Percentiles rank a stretch among this genome's conserved stretches.
Evolutionary conservation across 2,329 filamentous ascomycete species (phyloP).

Genomic region (Trichoderma atroviride): DNA sequence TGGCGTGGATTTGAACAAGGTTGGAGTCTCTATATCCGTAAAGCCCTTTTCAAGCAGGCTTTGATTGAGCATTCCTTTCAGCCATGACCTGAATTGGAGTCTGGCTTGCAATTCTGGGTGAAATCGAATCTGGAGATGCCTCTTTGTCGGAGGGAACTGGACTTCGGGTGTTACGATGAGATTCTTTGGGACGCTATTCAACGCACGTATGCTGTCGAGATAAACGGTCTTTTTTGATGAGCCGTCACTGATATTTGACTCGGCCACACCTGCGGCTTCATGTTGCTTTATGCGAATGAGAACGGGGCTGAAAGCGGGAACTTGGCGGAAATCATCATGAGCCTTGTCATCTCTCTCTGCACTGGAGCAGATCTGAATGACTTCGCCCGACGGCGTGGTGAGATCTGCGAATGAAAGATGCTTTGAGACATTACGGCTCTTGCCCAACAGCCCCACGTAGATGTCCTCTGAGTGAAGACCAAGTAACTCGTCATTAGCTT

Average conservation of each 20-base stretch:
- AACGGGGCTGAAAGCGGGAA: slow-evolving; percentile 57
- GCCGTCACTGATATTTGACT: slow-evolving; percentile 32
- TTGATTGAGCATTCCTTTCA: slow-evolving; percentile 56
- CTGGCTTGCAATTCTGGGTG: slow-evolving; percentile 67
- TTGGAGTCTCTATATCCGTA: slow-evolving; percentile 83
- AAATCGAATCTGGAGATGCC: slow-evolving; percentile 85
- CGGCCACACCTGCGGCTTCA: slow-evolving; percentile 30
- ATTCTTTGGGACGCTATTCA: slow-evolving; percentile 53
- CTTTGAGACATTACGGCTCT: slow-evolving; percentile 67
- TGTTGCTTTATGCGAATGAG: slow-evolving; percentile 47
- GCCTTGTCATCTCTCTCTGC: slow-evolving; percentile 40
- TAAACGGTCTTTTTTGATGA: slow-evolving; percentile 57
- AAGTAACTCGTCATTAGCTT: slow-evolving; percentile 32
- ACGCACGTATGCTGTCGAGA: slow-evolving; percentile 58
- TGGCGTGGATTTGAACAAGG: slow-evolving; percentile 96
- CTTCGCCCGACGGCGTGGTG: slow-evolving; percentile 43
- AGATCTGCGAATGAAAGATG: slow-evolving; percentile 71
- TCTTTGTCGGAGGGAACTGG: slow-evolving; percentile 71
- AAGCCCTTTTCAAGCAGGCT: slow-evolving; percentile 62
- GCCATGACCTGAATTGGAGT: slow-evolving; percentile 68
- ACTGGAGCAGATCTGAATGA: slow-evolving; percentile 51
- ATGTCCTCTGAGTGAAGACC: slow-evolving; percentile 29
- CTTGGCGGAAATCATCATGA: slow-evolving; percentile 48
- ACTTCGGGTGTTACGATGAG: slow-evolving; percentile 76
- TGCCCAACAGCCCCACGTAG: slow-evolving; percentile 67